Evolutionary conservation across 2,329 filamentous ascomycete species (phyloP), one percentile per base, ranked within the genome.

Genomic region (Pseudogymnoascus sp.): DNA sequence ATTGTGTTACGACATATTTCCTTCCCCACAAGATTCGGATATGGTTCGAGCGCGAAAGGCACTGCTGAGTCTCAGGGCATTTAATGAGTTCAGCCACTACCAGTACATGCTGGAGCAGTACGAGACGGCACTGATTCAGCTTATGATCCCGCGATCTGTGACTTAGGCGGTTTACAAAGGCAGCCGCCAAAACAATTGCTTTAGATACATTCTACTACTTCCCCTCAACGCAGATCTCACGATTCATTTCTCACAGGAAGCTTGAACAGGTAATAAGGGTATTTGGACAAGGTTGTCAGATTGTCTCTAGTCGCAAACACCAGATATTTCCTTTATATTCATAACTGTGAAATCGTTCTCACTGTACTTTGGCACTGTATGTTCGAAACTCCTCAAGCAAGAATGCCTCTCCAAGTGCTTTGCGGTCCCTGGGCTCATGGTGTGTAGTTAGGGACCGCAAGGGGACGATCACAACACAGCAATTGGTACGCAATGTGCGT

Each of bases 201-300:
- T 47, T 47, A 2, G 39, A 47, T 47, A 47, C 39, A 25, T 47
- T 47, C 22, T 47, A 47, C 20, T 20, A 47, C 22, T 47, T 47
- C 12, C 39, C 18, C 6, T 47, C 39, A 8, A 25, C 39, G 11
- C 39, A 47, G n/a, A 20, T 47, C 18, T 47, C 39, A 8, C 39
- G 18, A 2, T 68, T 67, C 22, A 37, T 68, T n/a, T 63, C 64
- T 14, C 62, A 66, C 14, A 39, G 64, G 14, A 62, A 65, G 37
- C 60, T 65, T 18, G 18, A 18, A 18, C 18, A 18, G 18, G 18
- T 18, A 18, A 18, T 18, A 18, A 18, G 18, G 18, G 18, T 18
- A 18, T 18, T 18, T 18, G 18, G 18, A 18, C 1, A 2, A 18
- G 18, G 18, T 18, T 18, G 18, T 18, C 18, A 18, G 18, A 18